Base-by-base conservation (phyloP, 1,284 basidiomycete species). In the Trametes hirsuta region DNA sequence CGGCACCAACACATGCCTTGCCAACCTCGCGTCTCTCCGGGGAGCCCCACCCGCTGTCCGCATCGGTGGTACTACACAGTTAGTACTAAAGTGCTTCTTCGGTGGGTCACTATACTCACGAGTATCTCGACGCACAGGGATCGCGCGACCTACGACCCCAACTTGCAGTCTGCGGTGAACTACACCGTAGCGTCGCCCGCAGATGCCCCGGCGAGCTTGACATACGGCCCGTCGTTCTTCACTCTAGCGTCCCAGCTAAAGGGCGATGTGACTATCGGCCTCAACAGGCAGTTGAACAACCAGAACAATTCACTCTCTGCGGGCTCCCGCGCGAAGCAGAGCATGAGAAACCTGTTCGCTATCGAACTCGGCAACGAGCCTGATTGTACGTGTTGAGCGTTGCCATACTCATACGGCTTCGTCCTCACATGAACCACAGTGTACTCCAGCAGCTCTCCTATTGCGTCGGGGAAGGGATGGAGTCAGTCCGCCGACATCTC, bases 351-450 rank as follows among this genome's bases (percentile, higher is more conserved):
- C 60, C 63, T 81, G 6, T 71, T 75, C 53, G 74, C 78, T 4
- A 63, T 81, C 44, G 79, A 80, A 61, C 66, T 79, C 3, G 79
- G 79, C 15, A 81, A 81, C 66, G 79, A 80, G 66, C 79, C 79
- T 0, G 78, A 80, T 36, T 71, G 78, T 79, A 57, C 47, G 76
- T 67, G 42, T 1, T 4, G 9, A 3, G n/a, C 6, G 2, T 1
- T 34, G 6, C 14, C 36, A 15, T 6, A 8, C 30, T 30, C 30
- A 30, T 2, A 35, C n/a, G 14, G 1, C 37, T 30, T 14, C 24
- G 41, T 8, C 8, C 34, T 49, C 9, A 52, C 42, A 6, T 25
- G 2, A 9, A 24, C 9, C 25, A 6, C 10, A 75, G 75, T 72
- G 36, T 75, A 74, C 52, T 62, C 70, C 0, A 67, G 65, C 34